These are phyloP conservation scores for Aspergillus transmontanensis DNA, from an alignment of 2,329 filamentous ascomycete genomes.

Conservation along the genomic window DNA sequence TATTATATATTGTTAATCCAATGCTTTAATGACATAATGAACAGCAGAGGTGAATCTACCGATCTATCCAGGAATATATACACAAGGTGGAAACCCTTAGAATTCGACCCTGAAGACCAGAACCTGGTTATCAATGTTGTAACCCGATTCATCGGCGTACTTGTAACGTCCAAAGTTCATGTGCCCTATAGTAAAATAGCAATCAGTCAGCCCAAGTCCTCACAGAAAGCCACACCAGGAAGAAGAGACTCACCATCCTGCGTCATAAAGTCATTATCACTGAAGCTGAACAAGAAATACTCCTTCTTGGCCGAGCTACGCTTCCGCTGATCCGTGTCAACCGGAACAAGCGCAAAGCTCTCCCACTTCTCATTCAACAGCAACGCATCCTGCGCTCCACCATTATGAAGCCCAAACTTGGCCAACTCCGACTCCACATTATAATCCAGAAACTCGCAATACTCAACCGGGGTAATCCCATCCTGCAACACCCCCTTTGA, in stretches of 20 bases:
- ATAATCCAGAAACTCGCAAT: constrained; percentile 69
- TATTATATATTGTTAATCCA: background rate
- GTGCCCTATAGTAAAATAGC: constrained; percentile 42
- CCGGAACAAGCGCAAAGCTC: constrained; percentile 64
- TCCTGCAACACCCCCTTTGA: constrained; percentile 56
- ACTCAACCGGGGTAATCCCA: constrained; percentile 59
- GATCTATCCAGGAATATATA: background rate
- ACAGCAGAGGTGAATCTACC: background rate
- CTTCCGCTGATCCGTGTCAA: constrained; percentile 43
- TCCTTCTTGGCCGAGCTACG: constrained; percentile 51
- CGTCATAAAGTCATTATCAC: constrained; percentile 76
- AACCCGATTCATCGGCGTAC: constrained; percentile 62
- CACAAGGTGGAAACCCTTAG: constrained; percentile 7
- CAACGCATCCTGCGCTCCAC: constrained; percentile 59
- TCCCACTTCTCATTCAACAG: constrained; percentile 81
- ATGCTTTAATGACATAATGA: background rate
- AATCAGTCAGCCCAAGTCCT: constrained; percentile 11
- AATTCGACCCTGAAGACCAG: constrained; percentile 56
- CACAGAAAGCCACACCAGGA: background rate
- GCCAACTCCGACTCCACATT: constrained; percentile 67
- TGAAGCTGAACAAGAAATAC: constrained; percentile 68
- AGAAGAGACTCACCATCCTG: constrained; percentile 57
- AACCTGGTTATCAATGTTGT: constrained; percentile 63
- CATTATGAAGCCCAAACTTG: constrained; percentile 70
- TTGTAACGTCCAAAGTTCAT: constrained; percentile 60